Evolutionary conservation across 305 asterid species (phyloP), one percentile per base, ranked within the genome.

Genomic region (Coffea humblotiana): DNA sequence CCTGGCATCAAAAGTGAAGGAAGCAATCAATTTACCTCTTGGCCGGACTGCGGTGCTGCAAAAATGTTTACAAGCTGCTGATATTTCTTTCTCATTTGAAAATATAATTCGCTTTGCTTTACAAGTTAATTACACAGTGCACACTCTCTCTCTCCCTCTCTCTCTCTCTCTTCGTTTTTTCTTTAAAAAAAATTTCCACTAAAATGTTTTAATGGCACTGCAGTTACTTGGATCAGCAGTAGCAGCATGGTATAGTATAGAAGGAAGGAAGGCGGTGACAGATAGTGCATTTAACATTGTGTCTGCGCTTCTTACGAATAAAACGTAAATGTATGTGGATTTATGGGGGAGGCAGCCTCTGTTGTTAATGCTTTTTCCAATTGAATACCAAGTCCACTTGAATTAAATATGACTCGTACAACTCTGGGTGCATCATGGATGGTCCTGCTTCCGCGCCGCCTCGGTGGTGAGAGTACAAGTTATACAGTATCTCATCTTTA

Each of bases 1-100:
- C 88, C 0, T 97, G 90, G 48, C 97, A 87, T 29, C 14, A 8
- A 45, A 52, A 60, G n/a, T 21, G 66, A 10, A 75, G 43, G 65
- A 75, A 0, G 71, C 78, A 75, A 15, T 61, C 40, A 43, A 40
- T 61, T 15, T 54, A 27, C 47, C 72, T 43, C 45, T 27, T 56
- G 10, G 40, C 43, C 71, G 43, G 58, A 29, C 40, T 75, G 35
- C 8, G 23, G 25, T 21, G n/a, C 78, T 75, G 78, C 40, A n/a
- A 58, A 51, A 16, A 74, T 6, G 56, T 14, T 1, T 5, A 68
- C 23, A 23, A 29, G n/a, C 52, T 67, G 18, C 48, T 60, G 2
- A 12, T 60, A 1, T 77, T 29, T 45, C 14, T 65, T 19, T 65
- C 23, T 29, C 49, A 19, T 65, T 49, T 64, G 66, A 1, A 15